Conservation (phyloP, 2,329 filamentous ascomycete species). For the Aspergillus sp. region DNA sequence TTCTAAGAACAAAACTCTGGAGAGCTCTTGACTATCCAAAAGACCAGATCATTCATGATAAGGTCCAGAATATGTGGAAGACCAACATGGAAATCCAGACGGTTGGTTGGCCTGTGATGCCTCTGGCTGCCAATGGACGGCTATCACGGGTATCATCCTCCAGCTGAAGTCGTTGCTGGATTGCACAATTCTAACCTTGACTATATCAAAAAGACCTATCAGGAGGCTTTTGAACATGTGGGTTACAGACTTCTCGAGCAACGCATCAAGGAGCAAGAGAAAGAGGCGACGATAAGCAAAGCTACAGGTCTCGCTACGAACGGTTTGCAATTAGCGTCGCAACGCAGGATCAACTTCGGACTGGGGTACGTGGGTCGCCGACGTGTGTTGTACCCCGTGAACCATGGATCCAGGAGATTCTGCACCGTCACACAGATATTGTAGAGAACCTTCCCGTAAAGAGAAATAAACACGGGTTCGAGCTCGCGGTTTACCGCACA, state of each 20-base stretch:
- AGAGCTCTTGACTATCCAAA: too few relatives aligned
- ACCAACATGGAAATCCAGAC: too few relatives aligned
- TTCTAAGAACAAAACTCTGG: too few relatives aligned
- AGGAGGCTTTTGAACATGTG: conserved; percentile 3
- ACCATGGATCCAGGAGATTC: conserved; percentile 23
- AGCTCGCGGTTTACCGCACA: conserved; percentile 31
- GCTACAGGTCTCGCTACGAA: not conserved
- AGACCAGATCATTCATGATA: too few relatives aligned
- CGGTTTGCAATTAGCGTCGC: not conserved
- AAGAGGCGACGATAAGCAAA: conserved; percentile 10
- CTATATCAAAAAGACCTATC: not conserved
- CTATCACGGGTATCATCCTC: conserved; percentile 24
- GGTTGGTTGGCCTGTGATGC: too few relatives aligned
- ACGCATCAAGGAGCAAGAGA: not conserved
- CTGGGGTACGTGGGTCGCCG: conserved; percentile 19
- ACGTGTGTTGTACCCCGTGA: conserved; percentile 17
- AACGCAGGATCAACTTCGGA: conserved; percentile 19
- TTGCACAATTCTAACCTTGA: conserved; percentile 7
- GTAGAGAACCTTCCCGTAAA: not conserved
- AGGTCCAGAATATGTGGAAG: too few relatives aligned
- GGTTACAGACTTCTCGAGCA: conserved; percentile 3
- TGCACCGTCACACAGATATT: not conserved
- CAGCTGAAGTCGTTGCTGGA: not conserved
- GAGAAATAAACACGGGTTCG: conserved; percentile 4
- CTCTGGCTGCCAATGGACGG: conserved; percentile 32